Conservation (phyloP, 768 basidiomycete species). For the Leccinum rimulosum region DNA sequence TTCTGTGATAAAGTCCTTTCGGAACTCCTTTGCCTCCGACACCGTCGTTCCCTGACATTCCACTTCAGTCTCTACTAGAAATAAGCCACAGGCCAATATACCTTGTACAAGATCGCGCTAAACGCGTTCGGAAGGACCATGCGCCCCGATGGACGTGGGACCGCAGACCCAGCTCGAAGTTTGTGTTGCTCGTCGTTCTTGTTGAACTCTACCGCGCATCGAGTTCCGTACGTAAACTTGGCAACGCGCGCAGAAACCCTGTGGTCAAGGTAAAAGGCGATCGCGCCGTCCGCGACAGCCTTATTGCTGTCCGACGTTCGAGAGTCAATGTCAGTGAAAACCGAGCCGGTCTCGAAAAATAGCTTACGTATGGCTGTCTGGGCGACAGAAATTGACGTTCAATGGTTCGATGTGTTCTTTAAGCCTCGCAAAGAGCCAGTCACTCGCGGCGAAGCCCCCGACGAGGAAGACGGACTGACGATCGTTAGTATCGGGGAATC, state of each 20-base stretch:
- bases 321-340: neutral
- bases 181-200: conserved; percentile 30
- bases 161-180: conserved; percentile 24
- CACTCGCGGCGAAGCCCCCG: conserved; percentile 45
- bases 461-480: conserved; percentile 38
- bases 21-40: conserved; percentile 32
- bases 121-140: conserved; percentile 33
- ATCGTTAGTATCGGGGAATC: conserved; percentile 3
- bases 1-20: conserved; percentile 33
- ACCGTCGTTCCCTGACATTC: conserved; percentile 25
- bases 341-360: conserved; percentile 5
- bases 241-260: conserved; percentile 38
- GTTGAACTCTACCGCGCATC: conserved; percentile 30
- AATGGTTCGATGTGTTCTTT: conserved; percentile 31
- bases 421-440: conserved; percentile 40
- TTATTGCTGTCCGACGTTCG: conserved; percentile 35
- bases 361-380: conserved; percentile 49
- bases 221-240: conserved; percentile 39
- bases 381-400: conserved; percentile 43
- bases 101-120: conserved; percentile 31
- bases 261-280: conserved; percentile 44
- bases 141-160: conserved; percentile 33
- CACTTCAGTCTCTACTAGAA: neutral
- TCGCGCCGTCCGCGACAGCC: conserved; percentile 45
- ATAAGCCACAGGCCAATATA: neutral